These are phyloP conservation scores for Rubia balearica DNA, from an alignment of 305 asterid genomes.

Conservation along the genomic window DNA sequence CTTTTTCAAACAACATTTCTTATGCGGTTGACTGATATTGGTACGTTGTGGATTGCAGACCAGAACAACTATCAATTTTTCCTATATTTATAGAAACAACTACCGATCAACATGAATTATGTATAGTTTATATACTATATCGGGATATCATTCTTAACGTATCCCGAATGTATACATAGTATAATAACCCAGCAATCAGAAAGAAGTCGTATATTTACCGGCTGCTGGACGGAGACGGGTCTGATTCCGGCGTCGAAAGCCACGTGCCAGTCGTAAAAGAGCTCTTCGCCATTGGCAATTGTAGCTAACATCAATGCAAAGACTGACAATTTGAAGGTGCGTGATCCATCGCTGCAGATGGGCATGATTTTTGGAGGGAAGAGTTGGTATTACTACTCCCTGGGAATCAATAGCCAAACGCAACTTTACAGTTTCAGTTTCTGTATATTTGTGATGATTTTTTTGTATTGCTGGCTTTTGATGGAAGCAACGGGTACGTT, in stretches of 20 bases:
- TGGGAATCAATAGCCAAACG: background rate
- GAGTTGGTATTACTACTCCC: background rate
- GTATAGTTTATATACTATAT: too few species aligned
- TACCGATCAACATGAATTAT: too few species aligned
- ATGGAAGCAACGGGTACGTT: background rate
- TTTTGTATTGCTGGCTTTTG: background rate
- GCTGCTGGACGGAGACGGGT: conserved; percentile 36
- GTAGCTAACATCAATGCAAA: background rate
- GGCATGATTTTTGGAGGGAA: background rate
- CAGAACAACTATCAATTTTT: too few species aligned
- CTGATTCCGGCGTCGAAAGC: conserved; percentile 27
- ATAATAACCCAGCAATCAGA: background rate
- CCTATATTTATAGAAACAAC: too few species aligned
- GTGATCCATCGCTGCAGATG: background rate
- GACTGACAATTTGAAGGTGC: background rate
- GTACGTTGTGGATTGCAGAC: too few species aligned
- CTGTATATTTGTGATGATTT: background rate
- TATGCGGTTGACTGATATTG: too few species aligned
- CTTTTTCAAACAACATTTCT: too few species aligned
- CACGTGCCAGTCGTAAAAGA: conserved; percentile 53
- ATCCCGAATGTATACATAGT: too few species aligned
- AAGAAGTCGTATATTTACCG: conserved; percentile 23
- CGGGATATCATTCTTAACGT: too few species aligned
- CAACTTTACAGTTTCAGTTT: background rate
- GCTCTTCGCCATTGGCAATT: conserved; percentile 2